phyloP scores from a whole-genome alignment of 192 early-diverging fungal species.

The Linnemannia hyalina region DNA sequence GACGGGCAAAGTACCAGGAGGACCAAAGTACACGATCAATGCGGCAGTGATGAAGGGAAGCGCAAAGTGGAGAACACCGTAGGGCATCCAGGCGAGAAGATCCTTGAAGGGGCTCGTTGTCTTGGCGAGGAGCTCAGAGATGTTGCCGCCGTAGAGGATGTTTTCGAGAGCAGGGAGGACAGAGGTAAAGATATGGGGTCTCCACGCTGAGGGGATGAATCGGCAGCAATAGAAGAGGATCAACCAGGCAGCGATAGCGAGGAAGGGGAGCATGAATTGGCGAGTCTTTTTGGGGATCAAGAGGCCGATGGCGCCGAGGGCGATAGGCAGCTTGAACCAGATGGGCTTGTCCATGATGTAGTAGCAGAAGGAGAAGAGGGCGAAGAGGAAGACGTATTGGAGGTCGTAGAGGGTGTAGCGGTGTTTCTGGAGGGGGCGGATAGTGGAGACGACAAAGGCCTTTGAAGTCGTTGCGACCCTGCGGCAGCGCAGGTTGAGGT shows the following conservation, averaged over 20 bases:
- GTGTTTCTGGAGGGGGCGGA: conserved; percentile 40
- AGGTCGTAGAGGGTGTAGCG: conserved; percentile 59
- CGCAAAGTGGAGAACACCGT: conserved; percentile 80
- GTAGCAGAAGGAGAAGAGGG: conserved; percentile 55
- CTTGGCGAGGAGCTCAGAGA: conserved; percentile 70
- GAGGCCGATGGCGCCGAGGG: conserved; percentile 41
- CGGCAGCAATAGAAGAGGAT: conserved; percentile 68
- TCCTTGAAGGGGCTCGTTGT: conserved; percentile 68
- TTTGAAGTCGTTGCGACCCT: conserved; percentile 23
- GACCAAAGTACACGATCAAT: conserved; percentile 64
- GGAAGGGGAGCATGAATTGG: conserved; percentile 63
- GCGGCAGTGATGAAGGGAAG: conserved; percentile 71
- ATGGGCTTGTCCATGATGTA: conserved; percentile 57
- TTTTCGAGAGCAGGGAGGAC: conserved; percentile 75
- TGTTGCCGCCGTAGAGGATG: conserved; percentile 75
- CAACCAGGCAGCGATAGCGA: conserved; percentile 70
- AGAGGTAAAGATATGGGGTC: conserved; percentile 75
- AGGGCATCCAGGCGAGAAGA: conserved; percentile 77
- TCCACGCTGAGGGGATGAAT: conserved; percentile 62
- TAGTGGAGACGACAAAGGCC: conserved; percentile 34
- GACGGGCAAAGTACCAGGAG: conserved; percentile 60
- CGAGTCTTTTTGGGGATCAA: conserved; percentile 58
- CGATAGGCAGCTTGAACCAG: conserved; percentile 52
- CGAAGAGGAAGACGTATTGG: conserved; percentile 61
- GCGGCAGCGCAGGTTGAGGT: conserved; percentile 40